These are phyloP conservation scores for Hypocrella siamensis DNA, from an alignment of 2,329 filamentous ascomycete species.

Conservation along the genomic window DNA sequence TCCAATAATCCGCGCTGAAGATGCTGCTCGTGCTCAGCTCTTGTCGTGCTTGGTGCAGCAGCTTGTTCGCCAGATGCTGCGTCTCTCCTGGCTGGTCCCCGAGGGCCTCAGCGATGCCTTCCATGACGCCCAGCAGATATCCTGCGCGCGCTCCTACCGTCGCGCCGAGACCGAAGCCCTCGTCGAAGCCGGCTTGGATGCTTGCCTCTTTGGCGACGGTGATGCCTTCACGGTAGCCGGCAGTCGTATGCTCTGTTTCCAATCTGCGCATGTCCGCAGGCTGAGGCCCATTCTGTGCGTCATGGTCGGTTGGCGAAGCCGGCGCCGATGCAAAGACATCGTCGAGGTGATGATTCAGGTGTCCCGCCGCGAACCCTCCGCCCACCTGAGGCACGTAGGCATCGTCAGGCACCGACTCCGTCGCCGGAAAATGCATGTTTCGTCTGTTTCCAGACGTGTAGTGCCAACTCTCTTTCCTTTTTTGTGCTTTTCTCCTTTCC, in stretches of 20 bases:
- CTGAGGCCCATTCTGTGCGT: constrained; percentile 14
- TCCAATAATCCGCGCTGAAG: constrained; percentile 52
- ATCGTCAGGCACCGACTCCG: constrained; percentile 14
- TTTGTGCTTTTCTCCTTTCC: not conserved
- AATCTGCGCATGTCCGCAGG: constrained; percentile 57
- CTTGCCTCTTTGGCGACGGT: constrained; percentile 56
- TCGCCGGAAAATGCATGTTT: constrained; percentile 20
- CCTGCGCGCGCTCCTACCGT: constrained; percentile 63
- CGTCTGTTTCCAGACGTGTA: not conserved
- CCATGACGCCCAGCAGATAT: constrained; percentile 58
- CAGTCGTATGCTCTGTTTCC: constrained; percentile 61
- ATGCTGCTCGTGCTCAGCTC: constrained; percentile 48
- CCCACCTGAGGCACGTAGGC: constrained; percentile 9
- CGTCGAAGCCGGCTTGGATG: constrained; percentile 82
- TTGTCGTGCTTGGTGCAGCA: constrained; percentile 33
- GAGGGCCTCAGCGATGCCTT: constrained; percentile 47
- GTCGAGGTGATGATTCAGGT: constrained; percentile 13
- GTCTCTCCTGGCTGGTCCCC: constrained; percentile 10
- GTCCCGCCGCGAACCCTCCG: constrained; percentile 2
- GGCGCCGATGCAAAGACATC: constrained; percentile 20
- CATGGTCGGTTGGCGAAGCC: constrained; percentile 8
- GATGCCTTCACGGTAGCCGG: constrained; percentile 84
- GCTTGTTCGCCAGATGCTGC: constrained; percentile 8
- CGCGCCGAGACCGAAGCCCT: constrained; percentile 74
- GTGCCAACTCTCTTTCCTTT: not conserved